phyloP scores from a whole-genome alignment of 192 early-diverging fungal species.

The Coemansia sp. region DNA sequence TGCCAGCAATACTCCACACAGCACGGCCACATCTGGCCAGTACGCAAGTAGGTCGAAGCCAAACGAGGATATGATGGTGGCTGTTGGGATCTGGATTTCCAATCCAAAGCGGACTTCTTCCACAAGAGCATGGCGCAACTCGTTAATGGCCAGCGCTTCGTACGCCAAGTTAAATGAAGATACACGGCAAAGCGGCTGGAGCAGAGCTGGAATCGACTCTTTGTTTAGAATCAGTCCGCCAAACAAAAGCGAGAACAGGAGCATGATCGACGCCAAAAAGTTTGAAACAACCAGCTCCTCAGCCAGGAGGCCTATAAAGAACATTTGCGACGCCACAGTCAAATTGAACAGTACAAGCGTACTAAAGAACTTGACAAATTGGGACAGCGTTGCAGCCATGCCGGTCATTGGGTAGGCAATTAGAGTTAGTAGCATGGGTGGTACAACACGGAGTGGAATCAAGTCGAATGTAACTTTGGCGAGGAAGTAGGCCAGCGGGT shows the following conservation, averaged over 20 bases:
- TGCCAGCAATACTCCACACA: constrained; percentile 57
- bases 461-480: constrained; percentile 65
- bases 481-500: constrained; percentile 58
- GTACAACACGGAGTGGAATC: constrained; percentile 71
- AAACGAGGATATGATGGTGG: constrained; percentile 81
- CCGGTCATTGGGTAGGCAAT: constrained; percentile 89
- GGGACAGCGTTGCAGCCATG: constrained; percentile 58
- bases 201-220: constrained; percentile 68
- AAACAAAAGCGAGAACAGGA: constrained; percentile 89
- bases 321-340: constrained; percentile 70
- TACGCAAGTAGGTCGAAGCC: constrained; percentile 80
- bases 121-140: constrained; percentile 75
- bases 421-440: constrained; percentile 74
- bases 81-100: constrained; percentile 83
- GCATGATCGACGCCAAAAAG: constrained; percentile 73
- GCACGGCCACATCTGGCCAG: constrained; percentile 72
- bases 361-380: constrained; percentile 71
- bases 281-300: constrained; percentile 72
- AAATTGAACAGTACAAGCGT: constrained; percentile 81
- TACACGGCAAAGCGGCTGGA: constrained; percentile 56
- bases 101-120: constrained; percentile 79
- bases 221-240: constrained; percentile 88
- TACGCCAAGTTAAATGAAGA: constrained; percentile 91
- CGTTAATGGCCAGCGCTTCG: constrained; percentile 88
- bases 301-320: constrained; percentile 73